Percentiles rank a stretch among this genome's conserved stretches.
Conservation (phyloP, 768 basidiomycete genomes). For the Pleurotus sapidus region DNA sequence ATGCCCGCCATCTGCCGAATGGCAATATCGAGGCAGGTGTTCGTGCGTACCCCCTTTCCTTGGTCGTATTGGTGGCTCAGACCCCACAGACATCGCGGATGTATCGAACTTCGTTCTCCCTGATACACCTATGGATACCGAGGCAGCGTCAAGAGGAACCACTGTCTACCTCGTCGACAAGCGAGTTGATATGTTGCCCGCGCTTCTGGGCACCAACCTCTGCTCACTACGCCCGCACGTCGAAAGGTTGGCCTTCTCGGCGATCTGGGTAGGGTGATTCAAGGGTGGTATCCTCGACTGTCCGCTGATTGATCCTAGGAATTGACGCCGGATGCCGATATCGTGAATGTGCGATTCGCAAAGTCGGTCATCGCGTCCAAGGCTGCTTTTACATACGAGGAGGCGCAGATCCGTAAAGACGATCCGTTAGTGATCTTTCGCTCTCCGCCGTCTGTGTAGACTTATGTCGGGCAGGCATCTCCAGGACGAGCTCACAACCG, state of each 20-base stretch:
- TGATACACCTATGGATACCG: conserved; percentile 94
- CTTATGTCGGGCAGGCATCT: conserved; percentile 44
- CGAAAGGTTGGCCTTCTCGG: conserved; percentile 92
- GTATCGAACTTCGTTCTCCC: conserved; percentile 94
- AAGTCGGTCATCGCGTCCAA: conserved; percentile 98
- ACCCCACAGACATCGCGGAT: conserved; percentile 87
- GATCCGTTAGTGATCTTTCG: conserved; percentile 58
- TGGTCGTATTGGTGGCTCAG: not conserved
- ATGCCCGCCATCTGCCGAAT: conserved; percentile 82
- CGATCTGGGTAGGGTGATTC: conserved; percentile 73
- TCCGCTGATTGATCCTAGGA: conserved; percentile 51
- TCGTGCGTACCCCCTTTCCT: conserved; percentile 57
- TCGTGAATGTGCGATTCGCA: conserved; percentile 85
- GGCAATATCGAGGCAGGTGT: conserved; percentile 98
- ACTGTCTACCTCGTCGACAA: conserved; percentile 99
- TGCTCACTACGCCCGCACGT: conserved; percentile 92
- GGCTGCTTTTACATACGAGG: conserved; percentile 91
- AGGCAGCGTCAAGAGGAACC: conserved; percentile 88
- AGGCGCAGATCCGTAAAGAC: conserved; percentile 92
- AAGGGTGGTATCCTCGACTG: no score
- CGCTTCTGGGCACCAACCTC: conserved; percentile 90
- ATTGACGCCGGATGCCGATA: conserved; percentile 83
- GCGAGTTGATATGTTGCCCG: conserved; percentile 97
- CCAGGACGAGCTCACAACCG: conserved; percentile 77
- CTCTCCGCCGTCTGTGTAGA: not conserved